Base-by-base conservation (phyloP, 306 rosid genomes). In the Luffa aegyptiaca region DNA sequence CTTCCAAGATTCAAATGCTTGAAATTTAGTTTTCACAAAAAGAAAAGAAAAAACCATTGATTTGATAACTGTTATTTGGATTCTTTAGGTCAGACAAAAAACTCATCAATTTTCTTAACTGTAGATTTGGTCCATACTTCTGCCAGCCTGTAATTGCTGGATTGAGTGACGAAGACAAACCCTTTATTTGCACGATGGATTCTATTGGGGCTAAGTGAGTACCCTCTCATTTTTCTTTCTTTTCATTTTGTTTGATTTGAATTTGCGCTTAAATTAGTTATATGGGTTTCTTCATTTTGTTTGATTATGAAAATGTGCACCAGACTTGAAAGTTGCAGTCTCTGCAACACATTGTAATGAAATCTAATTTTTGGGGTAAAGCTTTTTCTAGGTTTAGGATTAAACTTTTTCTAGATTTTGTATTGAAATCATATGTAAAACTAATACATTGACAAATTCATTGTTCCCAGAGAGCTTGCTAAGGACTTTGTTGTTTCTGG, bases 91-190 rank as follows among this genome's bases (percentile, higher is more conserved):
- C 1, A 0, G 5, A 72, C 26, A 21, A 20, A 44, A 48, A 52
- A 7, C 17, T 33, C 33, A 10, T 33, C 61, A 16, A 33, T 52
- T 74, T 52, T 52, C 5, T 74, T 36, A 52, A 63, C 66, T 79
- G 33, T 79, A 96, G 99, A 90, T 93, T 96, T 65, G 98, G 99
- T 82, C 99, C 98, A 12, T 96, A 96, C 83, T 90, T 96, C 80
- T 87, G 92, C 87, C 99, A 96, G 84, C 99, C 97, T 56, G 98
- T 91, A 55, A 96, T 96, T 87, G 99, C 97, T 83, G 98, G 99
- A 33, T 79, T 96, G 84, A 91, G 96, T 74, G 98, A 93, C 58
- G 96, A 82, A 52, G 91, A 93, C 87, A 90, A 84, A 78, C 98
- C 99, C 18, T 96, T 96, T 87, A 96, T 96, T 71, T 96, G 99